These are phyloP conservation scores for Porodaedalea pini DNA, from an alignment of 1,284 basidiomycete species.

Conservation along the genomic window DNA sequence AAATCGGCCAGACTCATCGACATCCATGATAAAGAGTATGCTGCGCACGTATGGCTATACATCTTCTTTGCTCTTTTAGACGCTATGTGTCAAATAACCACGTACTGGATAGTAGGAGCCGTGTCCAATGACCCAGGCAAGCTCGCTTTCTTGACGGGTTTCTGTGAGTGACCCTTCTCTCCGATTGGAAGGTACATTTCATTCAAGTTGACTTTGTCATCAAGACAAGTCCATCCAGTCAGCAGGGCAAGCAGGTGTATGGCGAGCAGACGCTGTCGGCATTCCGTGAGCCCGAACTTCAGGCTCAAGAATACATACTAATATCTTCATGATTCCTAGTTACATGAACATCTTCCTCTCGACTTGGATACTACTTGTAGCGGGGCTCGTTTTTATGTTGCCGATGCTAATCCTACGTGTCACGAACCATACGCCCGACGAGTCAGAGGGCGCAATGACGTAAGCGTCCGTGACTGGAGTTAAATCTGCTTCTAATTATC, in stretches of 20 bases:
- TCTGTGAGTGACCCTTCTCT: slow-evolving; percentile 35
- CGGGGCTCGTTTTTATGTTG: slow-evolving; percentile 29
- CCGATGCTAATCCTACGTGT: slow-evolving; percentile 30
- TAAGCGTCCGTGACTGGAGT: too few species aligned
- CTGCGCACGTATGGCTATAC: slow-evolving; percentile 36
- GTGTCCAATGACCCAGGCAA: slow-evolving; percentile 40
- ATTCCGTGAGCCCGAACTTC: slow-evolving; percentile 26
- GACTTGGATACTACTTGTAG: slow-evolving; percentile 29
- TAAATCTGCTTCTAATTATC: too few species aligned
- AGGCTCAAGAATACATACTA: neutral
- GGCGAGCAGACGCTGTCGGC: slow-evolving; percentile 34
- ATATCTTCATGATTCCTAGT: slow-evolving; percentile 10
- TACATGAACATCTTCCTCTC: slow-evolving; percentile 32
- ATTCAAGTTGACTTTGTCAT: neutral
- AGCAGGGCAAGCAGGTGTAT: slow-evolving; percentile 34
- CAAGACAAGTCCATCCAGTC: slow-evolving; percentile 39
- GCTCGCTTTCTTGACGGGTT: slow-evolving; percentile 41
- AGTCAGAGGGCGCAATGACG: too few species aligned
- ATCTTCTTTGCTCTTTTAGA: slow-evolving; percentile 40
- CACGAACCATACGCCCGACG: slow-evolving; percentile 29
- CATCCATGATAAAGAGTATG: slow-evolving; percentile 31
- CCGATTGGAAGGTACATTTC: too few species aligned
- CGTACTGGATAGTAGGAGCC: slow-evolving; percentile 42
- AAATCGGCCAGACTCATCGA: slow-evolving; percentile 25
- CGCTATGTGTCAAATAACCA: slow-evolving; percentile 43